A percentile compares a stretch with the other conserved stretches of the same genome.
Evolutionary conservation across 768 basidiomycete species (phyloP).

Genomic region (Dioszegia crocea): DNA sequence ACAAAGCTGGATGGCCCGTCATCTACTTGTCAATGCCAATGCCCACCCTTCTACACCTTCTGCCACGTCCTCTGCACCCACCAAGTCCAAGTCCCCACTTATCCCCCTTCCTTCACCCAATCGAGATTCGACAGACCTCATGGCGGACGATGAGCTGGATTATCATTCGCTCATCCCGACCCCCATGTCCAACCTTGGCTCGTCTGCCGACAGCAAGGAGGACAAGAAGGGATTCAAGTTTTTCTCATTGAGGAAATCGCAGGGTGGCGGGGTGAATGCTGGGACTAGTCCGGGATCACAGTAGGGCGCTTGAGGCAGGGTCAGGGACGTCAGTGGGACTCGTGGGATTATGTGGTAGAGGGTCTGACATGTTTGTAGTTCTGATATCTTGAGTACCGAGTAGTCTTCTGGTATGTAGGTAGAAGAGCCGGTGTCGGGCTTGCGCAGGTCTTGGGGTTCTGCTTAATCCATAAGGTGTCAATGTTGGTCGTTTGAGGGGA

Average conservation of each 20-base stretch:
- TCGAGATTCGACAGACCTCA: constrained; percentile 1
- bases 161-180: constrained; percentile 5
- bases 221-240: constrained; percentile 12
- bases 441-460: too few relatives aligned
- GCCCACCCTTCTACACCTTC: too few relatives aligned
- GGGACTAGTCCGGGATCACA: constrained; percentile 2
- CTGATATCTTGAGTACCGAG: too few relatives aligned
- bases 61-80: background rate
- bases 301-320: background rate
- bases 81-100: constrained; percentile 4
- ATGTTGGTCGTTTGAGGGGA: too few relatives aligned
- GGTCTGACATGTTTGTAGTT: too few relatives aligned
- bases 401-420: too few relatives aligned
- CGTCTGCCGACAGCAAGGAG: constrained; percentile 6
- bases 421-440: too few relatives aligned
- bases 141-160: constrained; percentile 4
- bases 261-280: background rate
- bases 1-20: constrained; percentile 9
- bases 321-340: too few relatives aligned
- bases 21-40: constrained; percentile 2
- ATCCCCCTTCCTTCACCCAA: background rate
- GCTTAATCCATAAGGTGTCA: too few relatives aligned
- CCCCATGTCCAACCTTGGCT: background rate
- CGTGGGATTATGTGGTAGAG: too few relatives aligned
- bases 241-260: constrained; percentile 7